Base-by-base conservation (phyloP, 805 yeast genomes). In the Maudiozyma bulderi region DNA sequence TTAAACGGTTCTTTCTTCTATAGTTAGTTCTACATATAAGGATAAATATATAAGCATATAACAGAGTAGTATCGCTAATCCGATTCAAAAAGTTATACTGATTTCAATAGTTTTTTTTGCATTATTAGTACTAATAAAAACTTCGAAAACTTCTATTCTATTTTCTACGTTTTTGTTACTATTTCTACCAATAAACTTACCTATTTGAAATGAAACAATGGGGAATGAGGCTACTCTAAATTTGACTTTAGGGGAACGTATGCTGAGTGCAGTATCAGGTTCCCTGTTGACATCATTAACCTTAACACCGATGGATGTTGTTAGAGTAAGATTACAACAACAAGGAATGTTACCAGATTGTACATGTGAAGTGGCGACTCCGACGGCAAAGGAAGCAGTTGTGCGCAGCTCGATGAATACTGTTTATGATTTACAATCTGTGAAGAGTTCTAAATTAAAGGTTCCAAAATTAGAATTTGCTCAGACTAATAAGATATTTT, bases 301-400 rank as follows among this genome's bases (percentile, higher is more conserved):
- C 40, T 80, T 86, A 34, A 86, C 93, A 1, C 95, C 95, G 0
- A 59, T 86, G 65, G 95, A 86, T 64, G 93, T 86, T 39, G 84
- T 86, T 0, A 69, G 91, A 52, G 80, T 86, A 31, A 68, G 95
- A 51, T 68, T 84, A 31, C 95, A 86, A 55, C 95, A 86, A 57
- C 95, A 86, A 58, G 83, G 81, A 52, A 69, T 80, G 56, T 66
- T 84, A 2, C 66, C 75, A 4, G 71, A 73, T 40, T 73, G 77
- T n/a, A 50, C 66, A 1, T 63, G 68, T 42, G 56, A 48, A n/a
- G 11, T 39, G 8, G n/a, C 42, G 47, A 42, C 50, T 57, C 1
- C 42, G 65, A 54, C 50, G 62, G 62, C 44, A 8, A 26, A n/a
- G 66, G 54, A 31, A 57, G 53, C 39, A 44, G 3, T 14, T 44